phyloP scores from a whole-genome alignment of 768 basidiomycete genomes.

The Mycena galericulata region DNA sequence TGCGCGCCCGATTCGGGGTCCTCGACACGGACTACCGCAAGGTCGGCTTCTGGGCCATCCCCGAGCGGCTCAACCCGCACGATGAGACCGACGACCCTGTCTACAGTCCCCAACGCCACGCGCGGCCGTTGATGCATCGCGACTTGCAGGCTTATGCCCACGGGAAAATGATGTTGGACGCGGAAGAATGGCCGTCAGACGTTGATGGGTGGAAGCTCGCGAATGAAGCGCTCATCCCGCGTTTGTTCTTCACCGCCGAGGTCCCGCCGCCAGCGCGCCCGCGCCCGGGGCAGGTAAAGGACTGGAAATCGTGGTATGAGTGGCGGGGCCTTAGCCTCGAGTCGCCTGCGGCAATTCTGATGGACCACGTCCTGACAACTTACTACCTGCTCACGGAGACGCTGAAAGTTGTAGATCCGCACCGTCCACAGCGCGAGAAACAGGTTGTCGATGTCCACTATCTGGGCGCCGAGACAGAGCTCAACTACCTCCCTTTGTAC shows the following conservation, averaged over 20 bases:
- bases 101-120: not conserved
- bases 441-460: conserved; percentile 51
- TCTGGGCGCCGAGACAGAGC: conserved; percentile 54
- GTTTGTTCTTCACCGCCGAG: conserved; percentile 43
- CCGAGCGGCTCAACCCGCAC: conserved; percentile 45
- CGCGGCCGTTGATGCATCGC: not conserved
- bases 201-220: conserved; percentile 49
- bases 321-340: conserved; percentile 53
- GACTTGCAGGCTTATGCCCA: conserved; percentile 43
- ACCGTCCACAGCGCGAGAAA: conserved; percentile 35
- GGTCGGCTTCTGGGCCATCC: conserved; percentile 53
- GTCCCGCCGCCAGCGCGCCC: conserved; percentile 42
- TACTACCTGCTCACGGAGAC: conserved; percentile 51
- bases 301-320: conserved; percentile 58
- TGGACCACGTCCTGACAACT: conserved; percentile 53
- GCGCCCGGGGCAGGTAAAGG: conserved; percentile 43
- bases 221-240: conserved; percentile 44
- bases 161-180: conserved; percentile 45
- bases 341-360: conserved; percentile 54
- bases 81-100: conserved; percentile 18
- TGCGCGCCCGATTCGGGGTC: conserved; percentile 49
- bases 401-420: conserved; percentile 45
- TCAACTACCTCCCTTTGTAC: conserved; percentile 55
- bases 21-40: conserved; percentile 45
- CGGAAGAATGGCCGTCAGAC: conserved; percentile 41